A percentile compares a stretch with the other conserved stretches of the same genome.
Evolutionary conservation across 257 asterid genomes (phyloP).

Genomic region (Vinca minor): DNA sequence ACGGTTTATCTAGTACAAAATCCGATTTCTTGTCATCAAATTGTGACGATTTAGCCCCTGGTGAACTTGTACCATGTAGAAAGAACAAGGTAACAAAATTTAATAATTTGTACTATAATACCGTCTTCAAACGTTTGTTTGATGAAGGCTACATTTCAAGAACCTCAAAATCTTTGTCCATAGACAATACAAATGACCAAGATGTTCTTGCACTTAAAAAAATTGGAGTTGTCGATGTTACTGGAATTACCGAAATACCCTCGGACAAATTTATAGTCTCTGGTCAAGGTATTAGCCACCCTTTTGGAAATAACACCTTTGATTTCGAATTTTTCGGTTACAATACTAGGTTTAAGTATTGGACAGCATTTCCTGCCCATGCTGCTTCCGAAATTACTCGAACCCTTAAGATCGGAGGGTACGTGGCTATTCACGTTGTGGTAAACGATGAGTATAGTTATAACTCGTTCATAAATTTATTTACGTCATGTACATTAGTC

Average conservation of each 20-base stretch:
- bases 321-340: conserved; percentile 1
- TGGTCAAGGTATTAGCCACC: neutral
- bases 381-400: conserved; percentile 9
- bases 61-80: neutral
- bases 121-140: conserved; percentile 1
- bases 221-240: neutral
- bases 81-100: neutral
- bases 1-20: neutral
- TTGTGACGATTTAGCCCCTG: neutral
- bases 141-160: neutral
- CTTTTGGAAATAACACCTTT: neutral
- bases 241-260: neutral
- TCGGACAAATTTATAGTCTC: neutral
- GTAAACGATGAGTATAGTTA: conserved; percentile 16
- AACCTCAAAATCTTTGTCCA: neutral
- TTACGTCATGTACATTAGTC: conserved; percentile 5
- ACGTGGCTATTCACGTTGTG: conserved; percentile 7
- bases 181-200: neutral
- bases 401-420: conserved; percentile 17
- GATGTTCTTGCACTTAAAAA: neutral
- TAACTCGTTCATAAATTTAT: conserved; percentile 17
- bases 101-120: neutral
- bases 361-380: neutral
- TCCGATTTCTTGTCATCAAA: neutral
- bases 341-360: neutral